Evolutionary conservation across 345 rosid genomes (phyloP), one percentile per base, ranked within the genome.

Genomic region (Syzygium oleosum): DNA sequence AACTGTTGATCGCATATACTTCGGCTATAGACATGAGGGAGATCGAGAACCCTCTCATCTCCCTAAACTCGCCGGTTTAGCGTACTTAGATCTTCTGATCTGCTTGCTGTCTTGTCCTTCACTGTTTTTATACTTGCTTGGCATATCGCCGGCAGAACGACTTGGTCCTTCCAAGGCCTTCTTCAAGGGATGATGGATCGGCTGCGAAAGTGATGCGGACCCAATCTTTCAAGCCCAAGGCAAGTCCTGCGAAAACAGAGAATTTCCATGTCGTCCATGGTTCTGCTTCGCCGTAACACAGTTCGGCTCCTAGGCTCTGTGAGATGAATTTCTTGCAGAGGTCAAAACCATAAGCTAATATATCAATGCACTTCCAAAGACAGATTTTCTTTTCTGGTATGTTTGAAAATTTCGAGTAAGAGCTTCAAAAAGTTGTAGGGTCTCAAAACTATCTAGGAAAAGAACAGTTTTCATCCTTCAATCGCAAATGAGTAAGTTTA

Each of bases 141-240:
- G 89, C 92, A 85, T 97, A 97, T 91, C 95, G 93, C 53, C 88
- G 89, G 90, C 93, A 94, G 92, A 97, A 97, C 34, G 92, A 88
- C 87, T 94, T 94, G 54, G 96, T 84, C 90, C 98, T 94, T 87
- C 90, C 92, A 51, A 95, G 84, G 87, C 93, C 98, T 92, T 95
- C 98, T 90, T 93, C 97, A 0, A 95, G 95, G 4, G 96, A 91
- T 29, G 83, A 86, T 43, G 96, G 95, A 91, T 96, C 98, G 1
- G 89, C 98, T 2, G 99, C 99, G 56, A 96, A 97, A 11, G 98
- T 95, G 77, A 97, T 87, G 21, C 99, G 94, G 17, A 96, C 85
- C 98, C 99, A 96, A 87, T 96, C 89, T 85, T 93, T 94, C 29
- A 95, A 89, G 87, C 99, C 99, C 84, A 97, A 97, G 0, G 98